Evolutionary conservation across 2,329 filamentous ascomycete genomes (phyloP).

Genomic region (Alternaria sp.): DNA sequence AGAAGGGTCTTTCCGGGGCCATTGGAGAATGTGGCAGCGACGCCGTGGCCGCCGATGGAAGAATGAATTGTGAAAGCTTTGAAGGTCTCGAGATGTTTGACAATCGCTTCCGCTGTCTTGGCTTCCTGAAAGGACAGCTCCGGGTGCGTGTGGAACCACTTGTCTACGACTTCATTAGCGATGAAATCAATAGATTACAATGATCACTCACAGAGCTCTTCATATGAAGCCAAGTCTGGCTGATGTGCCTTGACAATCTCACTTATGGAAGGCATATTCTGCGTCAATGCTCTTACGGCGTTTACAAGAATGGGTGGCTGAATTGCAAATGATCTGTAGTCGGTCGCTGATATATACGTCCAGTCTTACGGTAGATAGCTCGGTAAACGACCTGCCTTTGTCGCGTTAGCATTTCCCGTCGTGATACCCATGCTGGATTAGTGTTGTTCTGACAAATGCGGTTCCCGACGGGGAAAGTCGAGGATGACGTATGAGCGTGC

Average conservation of each 20-base stretch:
- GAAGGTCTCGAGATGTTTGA: conserved; percentile 33
- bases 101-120: conserved; percentile 40
- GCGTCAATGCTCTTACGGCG: not conserved
- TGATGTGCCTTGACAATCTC: conserved; percentile 32
- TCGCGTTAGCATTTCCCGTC: not conserved
- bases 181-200: not conserved
- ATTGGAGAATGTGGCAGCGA: conserved; percentile 64
- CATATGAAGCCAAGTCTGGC: conserved; percentile 37
- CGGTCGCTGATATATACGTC: not conserved
- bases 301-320: not conserved
- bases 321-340: not conserved
- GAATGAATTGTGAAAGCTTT: conserved; percentile 54
- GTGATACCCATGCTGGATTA: not conserved
- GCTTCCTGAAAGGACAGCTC: conserved; percentile 47
- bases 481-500: conserved; percentile 22
- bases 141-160: conserved; percentile 44
- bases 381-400: conserved; percentile 7
- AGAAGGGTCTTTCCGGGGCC: conserved; percentile 62
- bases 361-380: not conserved
- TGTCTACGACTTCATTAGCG: conserved; percentile 27
- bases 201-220: conserved; percentile 39
- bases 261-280: conserved; percentile 36
- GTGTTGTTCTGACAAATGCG: conserved; percentile 3
- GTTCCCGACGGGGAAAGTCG: conserved; percentile 28
- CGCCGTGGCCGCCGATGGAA: conserved; percentile 64